These are phyloP conservation scores for Schwanniomyces polymorphus DNA, from an alignment of 805 yeast genomes.

Conservation along the genomic window DNA sequence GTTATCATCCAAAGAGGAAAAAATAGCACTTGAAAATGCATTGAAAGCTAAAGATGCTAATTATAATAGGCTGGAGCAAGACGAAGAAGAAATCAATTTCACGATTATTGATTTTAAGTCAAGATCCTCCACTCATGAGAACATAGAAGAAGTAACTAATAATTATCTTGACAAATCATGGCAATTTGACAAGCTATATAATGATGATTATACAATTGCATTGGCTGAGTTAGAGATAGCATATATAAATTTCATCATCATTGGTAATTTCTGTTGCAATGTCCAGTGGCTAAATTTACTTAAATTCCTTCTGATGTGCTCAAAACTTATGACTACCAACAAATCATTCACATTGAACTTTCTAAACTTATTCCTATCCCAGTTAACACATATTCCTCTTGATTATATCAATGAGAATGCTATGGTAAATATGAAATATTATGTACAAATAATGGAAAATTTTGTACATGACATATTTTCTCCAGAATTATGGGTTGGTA, in stretches of 20 bases:
- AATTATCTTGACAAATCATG: slow-evolving; percentile 63
- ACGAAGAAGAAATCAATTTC: slow-evolving; percentile 37
- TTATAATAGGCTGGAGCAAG: slow-evolving; percentile 19
- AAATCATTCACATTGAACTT: slow-evolving; percentile 27
- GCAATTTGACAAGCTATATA: slow-evolving; percentile 46
- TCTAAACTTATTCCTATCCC: slow-evolving; percentile 28
- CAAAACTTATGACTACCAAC: slow-evolving; percentile 18
- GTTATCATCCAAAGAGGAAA: slow-evolving; percentile 52
- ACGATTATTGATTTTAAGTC: slow-evolving; percentile 42
- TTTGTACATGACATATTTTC: slow-evolving; percentile 14
- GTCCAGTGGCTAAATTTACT: slow-evolving; percentile 62
- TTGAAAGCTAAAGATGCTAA: slow-evolving; percentile 21
- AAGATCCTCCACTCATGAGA: slow-evolving; percentile 26
- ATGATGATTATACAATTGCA: slow-evolving; percentile 24
- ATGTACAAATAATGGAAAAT: slow-evolving; percentile 17
- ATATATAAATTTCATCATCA: slow-evolving; percentile 47
- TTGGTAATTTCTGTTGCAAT: slow-evolving; percentile 65
- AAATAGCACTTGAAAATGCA: slow-evolving; percentile 37
- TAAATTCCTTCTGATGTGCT: slow-evolving; percentile 38
- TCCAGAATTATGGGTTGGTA: slow-evolving; percentile 6
- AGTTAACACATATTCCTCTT: slow-evolving; percentile 40
- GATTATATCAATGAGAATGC: slow-evolving; percentile 33
- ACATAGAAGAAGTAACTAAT: slow-evolving; percentile 42
- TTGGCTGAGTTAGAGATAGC: slow-evolving; percentile 57
- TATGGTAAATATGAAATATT: slow-evolving; percentile 16